Base-by-base conservation (phyloP, 805 yeast species). In the Lipomyces anomalus region DNA sequence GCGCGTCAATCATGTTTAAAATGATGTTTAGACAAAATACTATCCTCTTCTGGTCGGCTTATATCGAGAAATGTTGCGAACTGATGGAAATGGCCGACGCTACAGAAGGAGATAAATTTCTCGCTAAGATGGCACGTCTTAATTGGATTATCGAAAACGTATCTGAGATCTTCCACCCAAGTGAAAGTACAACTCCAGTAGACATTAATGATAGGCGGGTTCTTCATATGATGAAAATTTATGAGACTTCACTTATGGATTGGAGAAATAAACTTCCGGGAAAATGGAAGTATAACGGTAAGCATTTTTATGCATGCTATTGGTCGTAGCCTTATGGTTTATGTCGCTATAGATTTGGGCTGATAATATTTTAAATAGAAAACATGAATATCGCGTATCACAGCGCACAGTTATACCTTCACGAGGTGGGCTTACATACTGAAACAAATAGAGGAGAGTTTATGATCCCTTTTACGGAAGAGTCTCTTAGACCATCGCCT, bases 1-100 rank as follows among this genome's bases (percentile, higher is more conserved):
- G 77, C 50, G 66, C 78, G 5, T 72, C 85, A 2, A 76, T 84
- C 32, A 75, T 81, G 42, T 78, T 78, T 44, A 74, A 84, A 21
- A 67, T 84, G 43, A 79, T 83, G 47, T 65, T 84, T 47, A 69
- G 89, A 48, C 72, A 92, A 53, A 70, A 79, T 33, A 69, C 79
- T 6, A 75, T 74, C 44, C 76, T 60, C 21, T 46, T 53, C 30
- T 67, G 65, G 65, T 63, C 67, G 36, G 74, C 76, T 1, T 80
- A 74, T 54, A 73, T 82, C 38, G 80, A 80, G 46, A 79, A 75
- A 43, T 79, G 85, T 53, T 80, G 81, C 56, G 50, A 57, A 1
- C 45, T 62, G n/a, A 60, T 83, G 43, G 78, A 73, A 39, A 54
- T 13, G 24, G 22, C 38, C 13, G 42, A 33, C 21, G 41, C 17